These are phyloP conservation scores for Paraconiothyrium brasiliense DNA, from an alignment of 2,329 filamentous ascomycete genomes.

Conservation along the genomic window DNA sequence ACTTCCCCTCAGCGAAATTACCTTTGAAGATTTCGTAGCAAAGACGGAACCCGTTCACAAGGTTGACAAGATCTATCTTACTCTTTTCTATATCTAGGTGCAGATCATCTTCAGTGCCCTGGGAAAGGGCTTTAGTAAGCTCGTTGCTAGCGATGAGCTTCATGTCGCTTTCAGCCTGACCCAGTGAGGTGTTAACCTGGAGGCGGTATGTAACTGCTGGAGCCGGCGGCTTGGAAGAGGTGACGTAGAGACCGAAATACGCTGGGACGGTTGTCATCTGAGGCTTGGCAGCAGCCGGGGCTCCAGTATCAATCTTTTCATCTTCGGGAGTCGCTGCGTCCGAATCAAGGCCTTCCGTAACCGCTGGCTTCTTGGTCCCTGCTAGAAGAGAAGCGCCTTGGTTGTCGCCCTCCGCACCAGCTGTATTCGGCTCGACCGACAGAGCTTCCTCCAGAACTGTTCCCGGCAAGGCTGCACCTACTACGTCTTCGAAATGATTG, in stretches of 20 bases:
- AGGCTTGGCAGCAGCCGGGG: too few species aligned
- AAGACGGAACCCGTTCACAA: background rate
- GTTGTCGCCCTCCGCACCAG: background rate
- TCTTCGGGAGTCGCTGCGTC: background rate
- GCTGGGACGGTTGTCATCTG: background rate
- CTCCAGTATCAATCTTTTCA: background rate
- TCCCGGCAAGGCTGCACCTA: background rate
- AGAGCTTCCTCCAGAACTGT: background rate
- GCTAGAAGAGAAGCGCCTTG: background rate
- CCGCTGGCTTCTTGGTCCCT: background rate
- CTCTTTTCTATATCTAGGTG: background rate
- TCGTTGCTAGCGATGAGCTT: constrained; percentile 4
- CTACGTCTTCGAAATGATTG: background rate
- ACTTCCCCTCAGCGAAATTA: background rate
- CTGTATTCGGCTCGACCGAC: too few species aligned
- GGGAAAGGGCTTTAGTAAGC: background rate
- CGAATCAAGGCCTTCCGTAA: background rate
- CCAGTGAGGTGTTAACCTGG: constrained; percentile 1
- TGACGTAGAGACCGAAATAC: constrained; percentile 4
- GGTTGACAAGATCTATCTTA: background rate
- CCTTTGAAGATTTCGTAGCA: constrained; percentile 3
- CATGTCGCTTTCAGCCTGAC: constrained; percentile 7
- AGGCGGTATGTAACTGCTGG: background rate
- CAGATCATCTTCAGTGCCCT: too few species aligned
- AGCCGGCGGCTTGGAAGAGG: background rate